Base-by-base conservation (phyloP, 192 early-diverging fungal genomes). In the Rhizoclosmatium sp. region DNA sequence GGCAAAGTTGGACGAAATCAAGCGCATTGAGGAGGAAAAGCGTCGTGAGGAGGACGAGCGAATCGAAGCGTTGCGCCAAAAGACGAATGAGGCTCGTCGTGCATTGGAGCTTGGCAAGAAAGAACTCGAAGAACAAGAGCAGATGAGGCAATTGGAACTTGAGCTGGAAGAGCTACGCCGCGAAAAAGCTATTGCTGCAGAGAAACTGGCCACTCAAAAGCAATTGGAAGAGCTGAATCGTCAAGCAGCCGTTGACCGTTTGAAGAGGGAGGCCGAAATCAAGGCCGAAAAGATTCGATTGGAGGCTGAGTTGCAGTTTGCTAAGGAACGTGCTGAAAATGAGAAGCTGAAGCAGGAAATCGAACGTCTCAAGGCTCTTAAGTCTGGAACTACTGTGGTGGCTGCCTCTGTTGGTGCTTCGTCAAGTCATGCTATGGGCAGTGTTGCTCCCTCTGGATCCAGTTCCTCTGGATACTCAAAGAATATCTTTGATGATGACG, bases 331-430 rank as follows among this genome's bases (percentile, higher is more conserved):
- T 9, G 51, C 48, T 3, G 75, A 76, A 66, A 76, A 76, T 45
- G 75, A 76, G 40, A 76, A 44, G 64, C 60, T 76, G 45, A 76
- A 62, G 64, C n/a, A 66, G 31, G 75, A 76, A 41, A 66, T 76
- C 47, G 75, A 65, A 21, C 40, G 64, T 10, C 49, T 76, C 31
- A 76, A 76, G 41, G 75, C 75, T 9, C 56, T 23, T 4, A 59
- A 49, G 46, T 71, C 69, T 14, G 69, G 69, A 21, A 42, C 41
- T 47, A 4, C 66, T 10, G 39, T 42, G 12, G 66, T 45, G 12
- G 45, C 66, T 47, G 31, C 31, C 31, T 31, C 31, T 31, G 31
- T 31, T 31, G 14, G 14, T 46, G 2, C 42, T 14, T 12, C 9
- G 7, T 31, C 58, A 7, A 14, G 9, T 47, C 19, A 59, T 21